Evolutionary conservation across 768 basidiomycete species (phyloP), one percentile per base, ranked within the genome.

Genomic region (Neoboletus brunneissimus): DNA sequence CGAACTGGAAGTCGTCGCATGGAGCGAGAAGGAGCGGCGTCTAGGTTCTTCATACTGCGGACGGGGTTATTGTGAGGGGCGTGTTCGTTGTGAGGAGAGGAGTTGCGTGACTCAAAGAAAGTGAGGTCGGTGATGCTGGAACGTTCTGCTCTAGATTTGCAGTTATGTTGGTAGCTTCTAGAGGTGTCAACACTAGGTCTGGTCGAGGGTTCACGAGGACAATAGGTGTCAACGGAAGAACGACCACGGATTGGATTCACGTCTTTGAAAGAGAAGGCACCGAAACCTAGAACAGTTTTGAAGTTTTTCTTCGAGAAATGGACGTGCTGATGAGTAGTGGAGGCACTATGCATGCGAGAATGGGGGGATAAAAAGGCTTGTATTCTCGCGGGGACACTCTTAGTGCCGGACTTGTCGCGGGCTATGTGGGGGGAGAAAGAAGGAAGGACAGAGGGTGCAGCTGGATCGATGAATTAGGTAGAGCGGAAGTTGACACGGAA

Each of bases 1-100:
- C 88, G 82, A 34, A 84, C 77, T 42, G 79, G 81, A 54, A 73
- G 79, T 67, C 81, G 76, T 62, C 80, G 71, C 56, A 54, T 71
- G 64, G 73, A 69, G 40, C 75, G 71, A 55, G 75, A 73, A 62
- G 76, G 70, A 64, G 73, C 75, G 64, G 73, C 60, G 59, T 81
- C 80, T 67, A 79, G 48, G 62, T 59, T 64, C 58, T 75, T 77
- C 78, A 79, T 79, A 57, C 67, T 74, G 66, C 71, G 67, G 66
- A 67, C 68, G 69, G 69, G 57, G 62, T 49, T 68, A 27, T 54
- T 69, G 64, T 60, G 59, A 56, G 61, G 59, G 58, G 70, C 69
- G 70, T 71, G 71, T 66, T 64, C 27, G 55, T 59, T 69, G 70
- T 65, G 69, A 54, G 65, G 61, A 48, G 69, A 69, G 53, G 58